A percentile compares a stretch with the other conserved stretches of the same genome.
Evolutionary conservation across 78 protist genomes (phyloP).

Genomic region (Dictyostelium firmibasis): DNA sequence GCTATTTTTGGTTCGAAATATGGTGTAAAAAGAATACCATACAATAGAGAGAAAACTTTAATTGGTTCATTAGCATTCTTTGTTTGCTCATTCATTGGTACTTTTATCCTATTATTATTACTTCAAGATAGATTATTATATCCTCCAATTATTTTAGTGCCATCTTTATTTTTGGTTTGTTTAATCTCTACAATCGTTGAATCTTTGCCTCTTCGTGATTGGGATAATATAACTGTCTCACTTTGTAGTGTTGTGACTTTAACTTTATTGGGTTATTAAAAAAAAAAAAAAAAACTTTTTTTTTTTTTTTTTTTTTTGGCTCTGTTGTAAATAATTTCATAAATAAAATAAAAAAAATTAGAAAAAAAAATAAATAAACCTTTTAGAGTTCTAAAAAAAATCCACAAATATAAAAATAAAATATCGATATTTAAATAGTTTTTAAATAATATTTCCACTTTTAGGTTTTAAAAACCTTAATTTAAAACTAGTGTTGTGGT

Average conservation of each 20-base stretch:
- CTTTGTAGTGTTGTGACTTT: neutral
- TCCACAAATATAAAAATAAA: too few relatives aligned
- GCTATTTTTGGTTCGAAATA: constrained; percentile 31
- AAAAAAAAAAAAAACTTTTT: too few relatives aligned
- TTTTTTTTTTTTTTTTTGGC: too few relatives aligned
- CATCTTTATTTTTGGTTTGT: constrained; percentile 6
- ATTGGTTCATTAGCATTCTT: constrained; percentile 51
- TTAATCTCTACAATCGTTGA: constrained; percentile 24
- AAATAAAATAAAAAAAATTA: neutral
- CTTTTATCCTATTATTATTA: neutral
- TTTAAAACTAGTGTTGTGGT: too few relatives aligned
- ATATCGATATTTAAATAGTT: too few relatives aligned
- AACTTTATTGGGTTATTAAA: constrained; percentile 19
- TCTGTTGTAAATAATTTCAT: too few relatives aligned
- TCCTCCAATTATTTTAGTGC: neutral
- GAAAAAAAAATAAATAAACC: too few relatives aligned
- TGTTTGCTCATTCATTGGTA: constrained; percentile 16
- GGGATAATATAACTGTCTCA: constrained; percentile 73
- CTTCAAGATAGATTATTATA: neutral
- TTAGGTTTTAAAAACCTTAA: too few relatives aligned
- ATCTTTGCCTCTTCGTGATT: constrained; percentile 62
- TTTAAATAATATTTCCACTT: too few relatives aligned
- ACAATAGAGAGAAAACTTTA: constrained; percentile 33
- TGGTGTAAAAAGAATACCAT: constrained; percentile 26
- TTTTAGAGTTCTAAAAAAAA: too few relatives aligned